Base-by-base conservation (phyloP, 192 early-diverging fungal species). In the Spizellomyces sp. region DNA sequence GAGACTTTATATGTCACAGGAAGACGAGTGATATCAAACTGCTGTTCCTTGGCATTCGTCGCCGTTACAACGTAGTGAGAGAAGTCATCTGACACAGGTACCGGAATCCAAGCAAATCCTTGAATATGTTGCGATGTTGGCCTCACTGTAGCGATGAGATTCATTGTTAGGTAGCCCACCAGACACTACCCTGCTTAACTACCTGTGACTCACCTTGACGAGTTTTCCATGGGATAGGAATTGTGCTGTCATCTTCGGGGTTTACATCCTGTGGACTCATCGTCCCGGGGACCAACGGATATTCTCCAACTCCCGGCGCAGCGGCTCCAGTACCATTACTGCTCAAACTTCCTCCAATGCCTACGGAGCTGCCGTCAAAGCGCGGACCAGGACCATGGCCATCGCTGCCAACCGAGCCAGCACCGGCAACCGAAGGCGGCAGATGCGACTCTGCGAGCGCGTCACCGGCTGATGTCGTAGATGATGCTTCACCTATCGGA, bases 21-120 rank as follows among this genome's bases (percentile, higher is more conserved):
- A 14, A 77, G 57, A 27, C 57, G 19, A 1, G 45, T 69, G 10
- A 77, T 62, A 59, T 58, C 42, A 45, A 75, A 69, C 42, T 61
- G 21, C 42, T 41, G 61, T 14, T 74, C 76, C 36, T 60, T 67
- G 2, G 36, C 8, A 17, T n/a, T 48, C 12, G 44, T 56, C 8
- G 47, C 46, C 21, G 59, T 69, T 19, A 75, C 48, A 14, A 75
- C 22, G 43, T 63, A 46, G 22, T 75, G 66, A 12, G 73, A 68
- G 61, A 77, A 77, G 55, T 70, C 70, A 44, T 67, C 62, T 6
- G 67, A 56, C 9, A 61, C 9, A 5, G 65, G 15, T 12, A 68
- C n/a, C 4, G 70, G 75, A 43, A 76, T 21, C 70, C 75, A 76
- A 8, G 70, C 62, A 43, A 70, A 76, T 41, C 74, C 58, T 21